phyloP scores from a whole-genome alignment of 1,284 basidiomycete genomes.

The Cerrena zonata region DNA sequence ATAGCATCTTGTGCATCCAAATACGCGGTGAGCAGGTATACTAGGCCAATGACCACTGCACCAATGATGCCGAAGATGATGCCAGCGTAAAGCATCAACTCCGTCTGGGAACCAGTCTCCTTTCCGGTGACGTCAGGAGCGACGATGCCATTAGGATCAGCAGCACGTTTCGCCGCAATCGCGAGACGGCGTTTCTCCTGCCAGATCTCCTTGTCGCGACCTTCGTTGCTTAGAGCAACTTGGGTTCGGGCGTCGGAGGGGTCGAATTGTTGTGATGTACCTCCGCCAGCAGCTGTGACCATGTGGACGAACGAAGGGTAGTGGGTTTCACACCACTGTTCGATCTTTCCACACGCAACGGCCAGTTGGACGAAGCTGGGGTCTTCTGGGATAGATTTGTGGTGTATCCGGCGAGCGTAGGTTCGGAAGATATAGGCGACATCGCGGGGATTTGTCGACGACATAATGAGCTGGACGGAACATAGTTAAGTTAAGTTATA shows the following conservation, averaged over 20 bases:
- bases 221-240: conserved; percentile 39
- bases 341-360: conserved; percentile 81
- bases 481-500: not conserved
- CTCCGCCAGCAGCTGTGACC: conserved; percentile 24
- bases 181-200: conserved; percentile 39
- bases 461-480: conserved; percentile 73
- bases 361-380: conserved; percentile 82
- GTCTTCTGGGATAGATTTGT: conserved; percentile 73
- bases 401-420: conserved; percentile 79
- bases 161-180: conserved; percentile 17
- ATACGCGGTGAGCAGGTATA: conserved; percentile 1
- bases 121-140: conserved; percentile 4
- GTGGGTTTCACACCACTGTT: conserved; percentile 85
- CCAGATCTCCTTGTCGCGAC: conserved; percentile 33
- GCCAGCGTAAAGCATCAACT: conserved; percentile 30
- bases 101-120: conserved; percentile 26
- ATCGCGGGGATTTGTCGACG: conserved; percentile 86
- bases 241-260: conserved; percentile 51
- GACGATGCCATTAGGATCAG: conserved; percentile 17
- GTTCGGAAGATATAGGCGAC: conserved; percentile 86
- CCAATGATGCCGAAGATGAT: not conserved
- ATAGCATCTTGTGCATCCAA: conserved; percentile 1
- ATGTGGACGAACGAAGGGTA: conserved; percentile 80
- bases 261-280: conserved; percentile 36
- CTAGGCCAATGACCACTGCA: conserved; percentile 1